A percentile compares a stretch with the other conserved stretches of the same genome.
These are phyloP conservation scores for Phaseolus coccineus DNA, from an alignment of 331 rosid genomes.

Conservation along the genomic window DNA sequence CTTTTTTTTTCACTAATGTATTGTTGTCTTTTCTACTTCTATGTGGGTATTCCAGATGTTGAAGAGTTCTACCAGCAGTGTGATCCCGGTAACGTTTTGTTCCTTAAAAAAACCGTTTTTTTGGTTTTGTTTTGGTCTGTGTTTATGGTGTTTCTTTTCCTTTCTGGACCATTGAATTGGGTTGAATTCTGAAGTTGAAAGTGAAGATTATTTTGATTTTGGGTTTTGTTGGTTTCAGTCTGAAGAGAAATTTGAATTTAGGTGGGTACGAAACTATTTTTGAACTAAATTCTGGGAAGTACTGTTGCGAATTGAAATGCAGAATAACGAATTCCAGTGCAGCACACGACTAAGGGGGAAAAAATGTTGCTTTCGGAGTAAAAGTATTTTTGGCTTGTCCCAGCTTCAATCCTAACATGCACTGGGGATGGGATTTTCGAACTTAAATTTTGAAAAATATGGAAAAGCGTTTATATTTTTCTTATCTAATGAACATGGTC, in stretches of 20 bases:
- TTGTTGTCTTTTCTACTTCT: background rate
- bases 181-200: background rate
- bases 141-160: background rate
- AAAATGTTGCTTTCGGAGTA: background rate
- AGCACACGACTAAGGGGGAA: background rate
- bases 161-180: background rate
- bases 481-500: background rate
- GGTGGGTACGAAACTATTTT: background rate
- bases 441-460: background rate
- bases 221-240: slow-evolving; percentile 8
- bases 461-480: background rate
- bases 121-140: background rate
- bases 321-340: background rate
- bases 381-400: background rate
- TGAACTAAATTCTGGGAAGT: background rate
- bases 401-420: background rate
- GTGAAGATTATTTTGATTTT: background rate
- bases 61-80: slow-evolving; percentile 71
- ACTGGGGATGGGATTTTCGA: background rate
- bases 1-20: background rate
- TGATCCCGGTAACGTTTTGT: slow-evolving; percentile 68
- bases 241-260: slow-evolving; percentile 5
- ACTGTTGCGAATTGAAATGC: background rate
- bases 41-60: slow-evolving; percentile 58
- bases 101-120: background rate